Base-by-base conservation (phyloP, 202 grass and related monocot genomes). In the Miscanthus sacchariflorus region DNA sequence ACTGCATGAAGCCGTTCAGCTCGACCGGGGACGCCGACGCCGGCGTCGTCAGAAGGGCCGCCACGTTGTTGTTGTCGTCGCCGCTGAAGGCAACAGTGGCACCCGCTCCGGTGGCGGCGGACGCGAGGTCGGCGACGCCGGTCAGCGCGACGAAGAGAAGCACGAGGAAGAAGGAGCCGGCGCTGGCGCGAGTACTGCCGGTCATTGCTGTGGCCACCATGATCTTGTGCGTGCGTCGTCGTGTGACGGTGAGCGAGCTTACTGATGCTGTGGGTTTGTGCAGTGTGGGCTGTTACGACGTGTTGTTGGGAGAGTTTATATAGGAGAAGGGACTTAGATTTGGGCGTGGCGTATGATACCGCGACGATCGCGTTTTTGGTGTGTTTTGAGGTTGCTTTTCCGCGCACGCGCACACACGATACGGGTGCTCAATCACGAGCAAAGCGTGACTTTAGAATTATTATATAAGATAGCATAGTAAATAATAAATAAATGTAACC, bases 301-400 rank as follows among this genome's bases (percentile, higher is more conserved):
- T 84, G 76, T 24, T 50, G 69, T 45, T 72, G 21, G 42, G 65
- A 72, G 12, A 25, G 35, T 59, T 82, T 91, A 67, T 88, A 88
- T 91, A 89, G 66, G 24, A 12, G n/a, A 0, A 15, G 23, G 11
- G 8, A 0, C 7, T 74, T 10, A 30, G 61, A 52, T 18, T 36
- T 56, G 24, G 15, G 61, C 12, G 23, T 74, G 85, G 58, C 69
- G 58, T 87, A n/a, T 46, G 2, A 25, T 49, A 15, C 21, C 59
- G 17, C 77, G 25, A 10, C 5, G 64, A 14, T 77, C 70, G 90
- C 9, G 54, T 66, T 88, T 88, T 88, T 88, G 77, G 86, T 72
- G 86, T 91, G 89, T 15, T 33, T 0, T 44, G 48, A 42, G 36
- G 52, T 91, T 88, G 86, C 82, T 85, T 88, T 72, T 70, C 39